Conservation (phyloP, 345 rosid species). For the Lumnitzera littorea region DNA sequence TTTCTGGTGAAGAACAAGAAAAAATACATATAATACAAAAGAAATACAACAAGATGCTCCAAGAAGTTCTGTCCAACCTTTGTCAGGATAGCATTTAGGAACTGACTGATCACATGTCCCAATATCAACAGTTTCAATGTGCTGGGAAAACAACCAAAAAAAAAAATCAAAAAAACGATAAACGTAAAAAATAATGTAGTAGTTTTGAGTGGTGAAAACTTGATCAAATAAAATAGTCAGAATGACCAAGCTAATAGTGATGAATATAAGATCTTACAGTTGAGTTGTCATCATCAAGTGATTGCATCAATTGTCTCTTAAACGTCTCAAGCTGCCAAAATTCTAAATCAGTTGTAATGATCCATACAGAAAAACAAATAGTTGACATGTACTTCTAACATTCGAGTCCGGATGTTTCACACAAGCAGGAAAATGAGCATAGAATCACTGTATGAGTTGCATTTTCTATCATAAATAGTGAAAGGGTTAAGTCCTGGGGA, state of each 20-base stretch:
- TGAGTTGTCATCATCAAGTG: slow-evolving; percentile 64
- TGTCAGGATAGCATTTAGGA: slow-evolving; percentile 45
- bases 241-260: background rate
- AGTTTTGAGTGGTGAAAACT: background rate
- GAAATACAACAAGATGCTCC: background rate
- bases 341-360: background rate
- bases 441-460: no score
- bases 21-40: background rate
- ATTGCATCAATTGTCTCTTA: slow-evolving; percentile 90
- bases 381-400: background rate
- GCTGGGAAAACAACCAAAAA: slow-evolving; percentile 25
- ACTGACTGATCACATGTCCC: slow-evolving; percentile 55
- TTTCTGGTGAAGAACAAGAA: background rate
- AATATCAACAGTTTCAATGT: slow-evolving; percentile 54
- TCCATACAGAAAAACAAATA: background rate
- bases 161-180: background rate
- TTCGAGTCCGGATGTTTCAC: no score
- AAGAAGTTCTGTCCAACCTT: slow-evolving; percentile 30
- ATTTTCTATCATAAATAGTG: no score
- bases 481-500: no score
- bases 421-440: no score
- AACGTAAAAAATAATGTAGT: background rate
- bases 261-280: slow-evolving; percentile 38
- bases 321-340: slow-evolving; percentile 71
- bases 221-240: background rate